Conservation (phyloP, 495 filamentous ascomycete genomes). For the Penicillium herquei region DNA sequence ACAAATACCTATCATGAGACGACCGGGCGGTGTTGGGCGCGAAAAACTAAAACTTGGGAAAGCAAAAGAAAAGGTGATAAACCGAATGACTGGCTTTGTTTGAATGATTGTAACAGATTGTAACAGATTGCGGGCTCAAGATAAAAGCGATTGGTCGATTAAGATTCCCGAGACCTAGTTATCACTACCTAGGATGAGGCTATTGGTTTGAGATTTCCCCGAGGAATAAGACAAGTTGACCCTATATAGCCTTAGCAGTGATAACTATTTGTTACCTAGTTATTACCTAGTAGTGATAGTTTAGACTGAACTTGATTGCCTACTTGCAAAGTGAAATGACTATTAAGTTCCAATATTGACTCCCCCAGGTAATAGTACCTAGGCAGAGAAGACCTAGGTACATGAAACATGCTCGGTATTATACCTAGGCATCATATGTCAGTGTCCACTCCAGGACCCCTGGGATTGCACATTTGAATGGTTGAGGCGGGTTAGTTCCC, state of each 20-base stretch:
- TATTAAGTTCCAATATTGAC: too few species aligned
- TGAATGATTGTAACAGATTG: conserved; percentile 4
- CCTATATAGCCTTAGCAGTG: too few species aligned
- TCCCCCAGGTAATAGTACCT: background rate
- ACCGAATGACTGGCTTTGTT: conserved; percentile 15
- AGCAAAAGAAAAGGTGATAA: background rate
- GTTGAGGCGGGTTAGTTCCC: background rate
- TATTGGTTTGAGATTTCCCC: background rate
- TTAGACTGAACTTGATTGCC: too few species aligned
- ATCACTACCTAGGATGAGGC: background rate
- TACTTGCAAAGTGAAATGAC: too few species aligned
- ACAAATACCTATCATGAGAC: background rate
- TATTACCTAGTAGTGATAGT: too few species aligned
- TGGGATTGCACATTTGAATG: background rate
- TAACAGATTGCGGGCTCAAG: conserved; percentile 3
- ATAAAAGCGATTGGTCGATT: conserved; percentile 9
- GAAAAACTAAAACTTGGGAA: background rate
- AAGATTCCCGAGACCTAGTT: conserved; percentile 13
- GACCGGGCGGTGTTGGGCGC: background rate
- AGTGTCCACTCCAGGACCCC: background rate
- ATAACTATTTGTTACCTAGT: too few species aligned
- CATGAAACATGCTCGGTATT: background rate
- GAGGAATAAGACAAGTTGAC: too few species aligned
- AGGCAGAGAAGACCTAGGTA: background rate
- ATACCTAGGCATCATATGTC: conserved; percentile 31